These are phyloP conservation scores for Trametopsis cervina DNA, from an alignment of 768 basidiomycete genomes.

Conservation along the genomic window DNA sequence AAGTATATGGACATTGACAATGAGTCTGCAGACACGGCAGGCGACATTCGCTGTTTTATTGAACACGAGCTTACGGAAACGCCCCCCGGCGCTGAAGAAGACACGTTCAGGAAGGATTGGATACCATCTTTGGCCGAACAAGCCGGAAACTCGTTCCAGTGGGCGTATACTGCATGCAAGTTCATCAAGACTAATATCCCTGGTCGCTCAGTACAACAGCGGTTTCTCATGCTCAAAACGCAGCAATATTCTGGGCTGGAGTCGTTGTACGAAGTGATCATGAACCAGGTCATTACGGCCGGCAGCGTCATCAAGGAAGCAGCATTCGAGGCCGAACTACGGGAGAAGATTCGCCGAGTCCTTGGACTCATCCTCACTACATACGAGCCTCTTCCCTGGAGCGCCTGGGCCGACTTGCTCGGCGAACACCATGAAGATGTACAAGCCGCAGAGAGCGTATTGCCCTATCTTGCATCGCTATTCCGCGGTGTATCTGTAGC, in stretches of 20 bases:
- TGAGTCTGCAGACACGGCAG: neutral
- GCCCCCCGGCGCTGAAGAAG: neutral
- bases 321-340: no score
- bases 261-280: neutral
- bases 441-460: no score
- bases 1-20: neutral
- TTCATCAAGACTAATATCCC: constrained; percentile 1
- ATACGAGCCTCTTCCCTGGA: no score
- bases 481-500: no score
- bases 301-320: neutral
- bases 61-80: neutral
- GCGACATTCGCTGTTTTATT: constrained; percentile 1
- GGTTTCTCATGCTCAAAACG: no score
- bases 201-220: neutral
- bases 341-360: no score
- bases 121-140: neutral
- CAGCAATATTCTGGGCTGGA: no score
- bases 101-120: neutral
- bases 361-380: no score
- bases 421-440: no score
- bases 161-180: constrained; percentile 2
- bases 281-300: neutral
- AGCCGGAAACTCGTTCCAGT: no score
- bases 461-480: no score
- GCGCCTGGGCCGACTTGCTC: no score